Base-by-base conservation (phyloP, 371 early-diverging fungal genomes). In the Batrachochytrium dendrobatidis region DNA sequence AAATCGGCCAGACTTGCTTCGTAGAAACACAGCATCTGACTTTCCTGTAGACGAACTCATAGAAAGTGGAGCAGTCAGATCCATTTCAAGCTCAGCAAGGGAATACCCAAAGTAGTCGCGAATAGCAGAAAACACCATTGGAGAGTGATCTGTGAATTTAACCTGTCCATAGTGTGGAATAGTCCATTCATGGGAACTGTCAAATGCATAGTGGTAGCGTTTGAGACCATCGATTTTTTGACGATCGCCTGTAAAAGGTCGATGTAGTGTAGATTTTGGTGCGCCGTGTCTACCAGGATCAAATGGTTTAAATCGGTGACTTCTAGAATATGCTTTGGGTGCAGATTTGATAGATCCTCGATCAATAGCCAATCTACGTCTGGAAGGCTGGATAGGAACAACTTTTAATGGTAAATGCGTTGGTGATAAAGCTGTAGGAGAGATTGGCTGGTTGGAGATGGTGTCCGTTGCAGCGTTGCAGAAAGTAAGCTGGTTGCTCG, bases 1-100 rank as follows among this genome's bases (percentile, higher is more conserved):
- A 59, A 78, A 82, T 28, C 72, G 67, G 15, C 68, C 62, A 56
- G 79, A 68, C 35, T 71, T 58, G 1, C 78, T 77, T 1, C 66
- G 60, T 48, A 82, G 75, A 54, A 82, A 82, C 17, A 80, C 71
- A 39, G 79, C 71, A 22, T 80, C 76, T 15, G 77, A 77, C 53
- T 82, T 78, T 0, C 83, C 83, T 0, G 65, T 70, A 1, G 76
- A 73, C 33, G 60, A 57, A 58, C 73, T 73, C 4, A 72, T 67
- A 4, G 31, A 50, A 61, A 67, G 73, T 1, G 76, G 66, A n/a
- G 55, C 52, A 0, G 64, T 60, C 17, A 82, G 55, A 0, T 74
- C 71, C 15, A 65, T 69, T 34, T 72, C 69, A 53, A 82, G 59
- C 18, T 79, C 79, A 1, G 58, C 59, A 6, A 72, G 62, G 1